phyloP scores from a whole-genome alignment of 257 asterid genomes.

The Hygrophila difformis region DNA sequence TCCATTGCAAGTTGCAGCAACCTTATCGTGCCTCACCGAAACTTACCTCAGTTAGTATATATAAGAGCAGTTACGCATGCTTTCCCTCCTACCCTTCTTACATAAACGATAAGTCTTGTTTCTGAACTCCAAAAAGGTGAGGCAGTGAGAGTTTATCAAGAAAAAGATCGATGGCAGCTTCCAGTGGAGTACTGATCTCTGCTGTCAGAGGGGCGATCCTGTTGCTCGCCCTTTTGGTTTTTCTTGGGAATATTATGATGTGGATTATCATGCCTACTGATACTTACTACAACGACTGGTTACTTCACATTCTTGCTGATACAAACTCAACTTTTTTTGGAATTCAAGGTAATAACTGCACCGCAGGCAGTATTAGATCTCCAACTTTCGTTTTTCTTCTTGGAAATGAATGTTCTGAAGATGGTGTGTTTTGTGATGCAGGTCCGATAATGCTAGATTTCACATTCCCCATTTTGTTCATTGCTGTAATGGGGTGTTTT shows the following conservation, averaged over 20 bases:
- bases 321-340: conserved; percentile 84
- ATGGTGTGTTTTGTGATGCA: conserved; percentile 9
- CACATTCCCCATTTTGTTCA: conserved; percentile 85
- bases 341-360: conserved; percentile 47
- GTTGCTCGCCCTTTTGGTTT: conserved; percentile 46
- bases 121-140: not conserved
- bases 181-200: conserved; percentile 27
- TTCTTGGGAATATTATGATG: conserved; percentile 93
- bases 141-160: not conserved
- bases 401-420: not conserved
- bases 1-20: conserved; percentile 36
- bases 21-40: conserved; percentile 27
- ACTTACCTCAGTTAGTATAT: conserved; percentile 4
- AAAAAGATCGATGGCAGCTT: conserved; percentile 18
- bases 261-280: conserved; percentile 97
- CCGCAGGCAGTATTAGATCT: not conserved
- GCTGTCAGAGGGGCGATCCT: conserved; percentile 43
- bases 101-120: conserved; percentile 6
- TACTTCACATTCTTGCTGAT: conserved; percentile 54
- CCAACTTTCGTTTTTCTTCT: not conserved
- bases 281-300: conserved; percentile 76
- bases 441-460: conserved; percentile 89
- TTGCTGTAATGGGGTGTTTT: conserved; percentile 82
- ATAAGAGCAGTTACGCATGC: conserved; percentile 2
- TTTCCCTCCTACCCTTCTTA: conserved; percentile 5